Conservation (phyloP, 1,284 basidiomycete species). For the Megacollybia platyphylla region DNA sequence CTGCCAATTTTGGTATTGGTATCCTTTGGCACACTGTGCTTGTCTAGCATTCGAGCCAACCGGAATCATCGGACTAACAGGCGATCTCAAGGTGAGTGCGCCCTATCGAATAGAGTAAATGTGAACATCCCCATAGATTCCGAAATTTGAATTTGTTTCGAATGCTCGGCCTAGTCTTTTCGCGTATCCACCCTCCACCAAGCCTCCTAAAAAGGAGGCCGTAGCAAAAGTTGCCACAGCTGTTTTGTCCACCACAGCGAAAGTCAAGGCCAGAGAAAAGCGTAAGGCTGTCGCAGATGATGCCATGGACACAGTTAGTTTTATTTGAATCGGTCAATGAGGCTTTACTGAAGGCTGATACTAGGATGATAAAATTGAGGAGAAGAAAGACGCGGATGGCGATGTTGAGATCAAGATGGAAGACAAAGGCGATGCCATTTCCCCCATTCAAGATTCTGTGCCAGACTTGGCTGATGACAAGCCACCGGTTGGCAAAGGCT, state of each 20-base stretch:
- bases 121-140: conserved; percentile 37
- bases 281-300: conserved; percentile 76
- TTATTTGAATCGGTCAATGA: conserved; percentile 4
- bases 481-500: conserved; percentile 26
- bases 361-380: conserved; percentile 42
- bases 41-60: conserved; percentile 90
- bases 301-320: conserved; percentile 68
- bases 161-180: conserved; percentile 83
- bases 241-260: conserved; percentile 90
- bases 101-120: not conserved
- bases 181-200: conserved; percentile 76
- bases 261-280: conserved; percentile 86
- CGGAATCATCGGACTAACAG: conserved; percentile 82
- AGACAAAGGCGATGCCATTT: conserved; percentile 46
- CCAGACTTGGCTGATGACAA: not conserved
- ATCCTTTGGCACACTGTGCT: conserved; percentile 89
- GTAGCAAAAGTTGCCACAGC: conserved; percentile 85
- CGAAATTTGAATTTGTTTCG: conserved; percentile 82
- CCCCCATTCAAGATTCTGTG: conserved; percentile 33
- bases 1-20: conserved; percentile 99
- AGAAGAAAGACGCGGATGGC: conserved; percentile 45
- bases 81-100: conserved; percentile 58
- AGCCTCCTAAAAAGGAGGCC: conserved; percentile 84
- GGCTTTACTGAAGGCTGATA: not conserved
- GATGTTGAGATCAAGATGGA: conserved; percentile 69